These are phyloP conservation scores for Tulasnella sp. DNA, from an alignment of 768 basidiomycete species.

Conservation along the genomic window DNA sequence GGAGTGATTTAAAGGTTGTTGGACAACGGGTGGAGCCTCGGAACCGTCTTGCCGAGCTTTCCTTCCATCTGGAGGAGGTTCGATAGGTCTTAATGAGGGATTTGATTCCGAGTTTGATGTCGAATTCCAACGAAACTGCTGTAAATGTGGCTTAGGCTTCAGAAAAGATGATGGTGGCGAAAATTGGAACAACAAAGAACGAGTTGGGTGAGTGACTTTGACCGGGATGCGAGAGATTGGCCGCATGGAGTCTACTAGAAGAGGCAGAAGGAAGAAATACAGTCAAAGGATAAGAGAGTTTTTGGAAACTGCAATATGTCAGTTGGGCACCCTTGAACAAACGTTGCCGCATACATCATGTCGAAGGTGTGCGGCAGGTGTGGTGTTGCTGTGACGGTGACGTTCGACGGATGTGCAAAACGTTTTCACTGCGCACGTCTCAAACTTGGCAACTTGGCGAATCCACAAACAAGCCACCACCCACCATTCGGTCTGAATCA, in stretches of 20 bases:
- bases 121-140: not conserved
- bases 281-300: not conserved
- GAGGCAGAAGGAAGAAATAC: constrained; percentile 11
- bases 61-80: not conserved
- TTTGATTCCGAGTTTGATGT: not conserved
- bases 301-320: not conserved
- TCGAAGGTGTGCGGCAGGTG: no score
- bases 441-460: no score
- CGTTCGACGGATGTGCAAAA: not conserved
- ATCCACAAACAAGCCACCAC: no score
- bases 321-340: not conserved
- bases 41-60: not conserved
- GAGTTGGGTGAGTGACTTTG: not conserved
- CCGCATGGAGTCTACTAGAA: not conserved
- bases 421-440: no score
- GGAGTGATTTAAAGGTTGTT: constrained; percentile 3
- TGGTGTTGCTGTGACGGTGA: not conserved
- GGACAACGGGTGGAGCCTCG: not conserved
- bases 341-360: not conserved
- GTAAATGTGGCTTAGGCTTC: not conserved
- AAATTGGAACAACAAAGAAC: not conserved
- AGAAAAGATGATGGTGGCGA: not conserved
- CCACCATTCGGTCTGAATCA: no score
- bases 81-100: not conserved
- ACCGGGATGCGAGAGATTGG: not conserved